phyloP scores from a whole-genome alignment of 2,329 filamentous ascomycete genomes.

The Botrytis cinerea region DNA sequence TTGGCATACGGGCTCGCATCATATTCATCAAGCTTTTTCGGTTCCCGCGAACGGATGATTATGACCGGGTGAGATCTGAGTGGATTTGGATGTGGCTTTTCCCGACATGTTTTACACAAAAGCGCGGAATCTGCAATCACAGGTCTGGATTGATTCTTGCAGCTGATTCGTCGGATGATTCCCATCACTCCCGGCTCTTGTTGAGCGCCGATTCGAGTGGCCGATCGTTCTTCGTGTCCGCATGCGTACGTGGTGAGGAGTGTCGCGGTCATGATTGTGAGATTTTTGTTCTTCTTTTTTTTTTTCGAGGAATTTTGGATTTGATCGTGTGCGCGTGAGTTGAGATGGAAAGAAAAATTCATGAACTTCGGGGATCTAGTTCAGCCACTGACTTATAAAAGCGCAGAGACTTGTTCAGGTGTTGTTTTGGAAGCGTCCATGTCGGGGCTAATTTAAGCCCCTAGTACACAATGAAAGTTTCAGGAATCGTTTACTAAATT shows the following conservation, averaged over 20 bases:
- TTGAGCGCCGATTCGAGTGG: background rate
- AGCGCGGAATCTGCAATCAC: background rate
- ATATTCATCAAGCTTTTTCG: background rate
- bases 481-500: background rate
- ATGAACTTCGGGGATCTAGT: background rate
- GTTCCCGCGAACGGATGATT: fast-evolving
- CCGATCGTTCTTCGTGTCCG: conserved; percentile 2
- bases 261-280: background rate
- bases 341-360: background rate
- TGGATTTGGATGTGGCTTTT: background rate
- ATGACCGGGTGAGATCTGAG: background rate
- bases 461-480: background rate
- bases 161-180: background rate
- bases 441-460: fast-evolving
- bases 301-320: background rate
- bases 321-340: background rate
- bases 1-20: background rate
- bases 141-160: background rate
- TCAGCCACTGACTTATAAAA: background rate
- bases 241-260: background rate
- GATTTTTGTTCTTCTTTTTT: background rate
- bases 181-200: background rate
- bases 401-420: background rate
- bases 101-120: background rate
- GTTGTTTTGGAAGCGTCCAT: background rate